Conservation (phyloP, 169 alveolate genomes). For the Perkinsus olseni region DNA sequence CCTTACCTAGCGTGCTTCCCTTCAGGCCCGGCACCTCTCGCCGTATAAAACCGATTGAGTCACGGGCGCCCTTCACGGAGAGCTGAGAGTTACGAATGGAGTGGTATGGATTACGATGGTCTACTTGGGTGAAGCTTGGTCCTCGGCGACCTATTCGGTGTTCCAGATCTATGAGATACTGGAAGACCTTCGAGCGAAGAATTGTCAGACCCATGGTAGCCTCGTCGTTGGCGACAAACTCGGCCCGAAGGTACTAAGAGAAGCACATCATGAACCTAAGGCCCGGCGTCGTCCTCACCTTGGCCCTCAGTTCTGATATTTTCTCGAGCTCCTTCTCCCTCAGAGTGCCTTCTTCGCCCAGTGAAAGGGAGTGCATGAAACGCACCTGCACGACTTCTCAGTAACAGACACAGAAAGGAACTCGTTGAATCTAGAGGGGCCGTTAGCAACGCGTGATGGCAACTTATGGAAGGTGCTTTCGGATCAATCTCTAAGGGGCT, state of each 20-base stretch:
- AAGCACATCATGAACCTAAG: too few relatives aligned
- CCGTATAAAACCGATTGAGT: neutral
- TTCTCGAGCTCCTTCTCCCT: neutral
- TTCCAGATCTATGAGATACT: neutral
- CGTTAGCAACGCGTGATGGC: too few relatives aligned
- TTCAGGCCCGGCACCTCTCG: neutral
- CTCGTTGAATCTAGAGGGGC: too few relatives aligned
- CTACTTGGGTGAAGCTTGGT: neutral
- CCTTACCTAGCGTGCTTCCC: neutral
- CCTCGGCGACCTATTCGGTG: neutral
- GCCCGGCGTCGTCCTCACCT: too few relatives aligned
- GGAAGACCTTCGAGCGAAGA: neutral
- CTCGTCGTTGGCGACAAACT: neutral
- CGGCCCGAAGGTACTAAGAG: neutral
- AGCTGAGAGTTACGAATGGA: neutral
- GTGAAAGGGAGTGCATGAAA: neutral
- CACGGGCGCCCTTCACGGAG: neutral
- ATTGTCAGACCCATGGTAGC: neutral
- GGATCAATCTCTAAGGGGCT: too few relatives aligned
- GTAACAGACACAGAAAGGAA: too few relatives aligned
- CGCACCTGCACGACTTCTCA: too few relatives aligned
- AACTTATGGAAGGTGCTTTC: too few relatives aligned
- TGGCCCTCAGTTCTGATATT: neutral
- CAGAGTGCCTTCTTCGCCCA: neutral
- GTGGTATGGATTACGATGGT: neutral